Conservation (phyloP, 1,284 basidiomycete genomes). For the Austropuccinia psidii region DNA sequence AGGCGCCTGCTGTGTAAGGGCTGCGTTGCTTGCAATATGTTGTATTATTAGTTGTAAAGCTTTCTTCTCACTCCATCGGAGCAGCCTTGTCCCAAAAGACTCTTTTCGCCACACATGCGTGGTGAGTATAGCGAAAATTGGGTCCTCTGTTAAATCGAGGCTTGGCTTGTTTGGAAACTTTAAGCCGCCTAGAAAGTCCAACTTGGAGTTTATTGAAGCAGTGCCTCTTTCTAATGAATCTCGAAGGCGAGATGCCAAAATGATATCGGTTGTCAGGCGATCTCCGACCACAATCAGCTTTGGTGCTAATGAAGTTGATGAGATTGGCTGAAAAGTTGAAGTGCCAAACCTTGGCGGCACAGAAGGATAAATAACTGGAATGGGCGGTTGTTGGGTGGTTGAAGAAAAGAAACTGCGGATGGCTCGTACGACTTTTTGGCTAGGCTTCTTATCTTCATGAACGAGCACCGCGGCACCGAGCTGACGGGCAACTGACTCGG, state of each 20-base stretch:
- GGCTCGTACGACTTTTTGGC: not conserved
- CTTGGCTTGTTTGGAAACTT: not conserved
- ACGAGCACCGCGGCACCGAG: conserved; percentile 10
- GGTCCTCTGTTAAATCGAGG: not conserved
- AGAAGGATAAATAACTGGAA: conserved; percentile 2
- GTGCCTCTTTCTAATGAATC: not conserved
- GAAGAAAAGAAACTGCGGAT: conserved; percentile 11
- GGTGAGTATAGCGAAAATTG: conserved; percentile 8
- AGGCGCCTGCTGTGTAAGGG: too few relatives aligned
- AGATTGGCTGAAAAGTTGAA: not conserved
- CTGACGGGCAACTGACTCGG: conserved; percentile 19
- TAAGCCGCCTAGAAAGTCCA: too few relatives aligned
- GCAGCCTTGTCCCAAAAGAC: not conserved
- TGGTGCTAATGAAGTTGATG: not conserved
- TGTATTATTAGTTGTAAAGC: conserved; percentile 5
- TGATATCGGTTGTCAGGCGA: conserved; percentile 23
- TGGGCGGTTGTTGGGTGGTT: not conserved
- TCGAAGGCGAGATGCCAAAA: conserved; percentile 15
- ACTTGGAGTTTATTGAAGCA: not conserved
- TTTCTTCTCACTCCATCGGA: conserved; percentile 26
- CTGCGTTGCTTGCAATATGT: not conserved
- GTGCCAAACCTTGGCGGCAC: not conserved
- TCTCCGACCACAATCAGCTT: conserved; percentile 25
- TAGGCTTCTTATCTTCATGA: conserved; percentile 8
- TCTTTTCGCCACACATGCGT: conserved; percentile 5